Percentiles rank a stretch among this genome's conserved stretches.
These are phyloP conservation scores for Penicillium nordicum DNA, from an alignment of 2,329 filamentous ascomycete species.

Conservation along the genomic window DNA sequence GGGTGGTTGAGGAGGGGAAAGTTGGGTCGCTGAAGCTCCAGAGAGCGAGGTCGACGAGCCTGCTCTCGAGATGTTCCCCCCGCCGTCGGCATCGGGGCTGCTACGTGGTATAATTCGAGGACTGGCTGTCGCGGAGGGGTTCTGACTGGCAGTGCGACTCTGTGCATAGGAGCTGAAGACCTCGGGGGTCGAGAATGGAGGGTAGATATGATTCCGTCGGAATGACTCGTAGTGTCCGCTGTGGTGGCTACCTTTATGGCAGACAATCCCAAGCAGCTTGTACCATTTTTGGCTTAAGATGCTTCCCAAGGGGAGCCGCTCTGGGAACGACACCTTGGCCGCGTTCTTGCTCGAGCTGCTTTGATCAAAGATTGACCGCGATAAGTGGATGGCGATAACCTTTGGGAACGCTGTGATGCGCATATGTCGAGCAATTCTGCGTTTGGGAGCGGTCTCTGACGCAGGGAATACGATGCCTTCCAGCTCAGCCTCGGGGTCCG, in stretches of 20 bases:
- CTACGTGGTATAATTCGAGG: slow-evolving; percentile 44
- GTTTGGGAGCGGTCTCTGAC: slow-evolving; percentile 68
- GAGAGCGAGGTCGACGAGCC: slow-evolving; percentile 38
- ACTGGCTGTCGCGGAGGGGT: slow-evolving; percentile 48
- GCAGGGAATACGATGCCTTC: slow-evolving; percentile 73
- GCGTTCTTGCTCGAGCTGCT: slow-evolving; percentile 85
- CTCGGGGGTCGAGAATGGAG: slow-evolving; percentile 78
- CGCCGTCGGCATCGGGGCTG: slow-evolving; percentile 28
- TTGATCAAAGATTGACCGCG: slow-evolving; percentile 83
- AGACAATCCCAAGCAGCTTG: slow-evolving; percentile 80
- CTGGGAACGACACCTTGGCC: slow-evolving; percentile 89
- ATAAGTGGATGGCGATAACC: slow-evolving; percentile 86
- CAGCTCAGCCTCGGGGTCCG: slow-evolving; percentile 74
- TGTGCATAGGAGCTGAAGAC: slow-evolving; percentile 72
- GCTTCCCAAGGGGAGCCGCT: slow-evolving; percentile 76
- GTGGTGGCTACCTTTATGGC: slow-evolving; percentile 91
- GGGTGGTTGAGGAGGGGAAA: slow-evolving; percentile 20
- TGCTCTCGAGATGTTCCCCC: slow-evolving; percentile 31
- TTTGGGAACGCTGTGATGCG: slow-evolving; percentile 85
- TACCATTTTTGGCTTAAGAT: slow-evolving; percentile 76
- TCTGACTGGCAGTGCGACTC: slow-evolving; percentile 57
- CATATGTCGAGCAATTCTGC: slow-evolving; percentile 81
- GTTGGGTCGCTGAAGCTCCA: slow-evolving; percentile 18
- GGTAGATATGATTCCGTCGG: slow-evolving; percentile 73
- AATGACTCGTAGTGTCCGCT: slow-evolving; percentile 98